Conservation (phyloP, 23 red algal genomes). For the Cyanidioschyzon merolae region DNA sequence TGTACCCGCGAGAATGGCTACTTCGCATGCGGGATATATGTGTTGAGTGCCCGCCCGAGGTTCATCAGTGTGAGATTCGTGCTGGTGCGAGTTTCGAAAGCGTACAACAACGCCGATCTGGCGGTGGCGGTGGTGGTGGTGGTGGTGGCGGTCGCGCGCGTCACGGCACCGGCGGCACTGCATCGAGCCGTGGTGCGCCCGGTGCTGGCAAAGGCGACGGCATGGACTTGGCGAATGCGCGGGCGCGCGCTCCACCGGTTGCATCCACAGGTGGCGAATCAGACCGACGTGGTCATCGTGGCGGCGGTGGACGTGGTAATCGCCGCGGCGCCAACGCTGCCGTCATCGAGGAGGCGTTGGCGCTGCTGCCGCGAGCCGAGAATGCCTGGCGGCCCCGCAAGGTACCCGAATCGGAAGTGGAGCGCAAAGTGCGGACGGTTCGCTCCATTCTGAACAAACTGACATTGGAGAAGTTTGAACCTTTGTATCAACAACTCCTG, state of each 20-base stretch:
- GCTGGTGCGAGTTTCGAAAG: not conserved
- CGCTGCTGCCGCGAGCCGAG: constrained; percentile 44
- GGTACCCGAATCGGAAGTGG: constrained; percentile 57
- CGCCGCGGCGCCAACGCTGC: not conserved
- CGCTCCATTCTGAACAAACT: constrained; percentile 91
- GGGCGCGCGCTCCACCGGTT: not conserved
- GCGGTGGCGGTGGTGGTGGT: constrained; percentile 19
- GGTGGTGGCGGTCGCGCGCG: not conserved
- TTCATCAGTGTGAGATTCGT: not conserved
- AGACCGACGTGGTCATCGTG: not conserved
- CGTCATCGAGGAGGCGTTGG: not conserved
- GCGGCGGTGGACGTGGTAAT: not conserved
- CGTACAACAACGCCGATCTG: constrained; percentile 5
- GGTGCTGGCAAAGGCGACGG: not conserved
- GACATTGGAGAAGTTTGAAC: constrained; percentile 96
- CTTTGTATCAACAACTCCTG: constrained; percentile 73
- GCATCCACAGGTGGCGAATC: not conserved
- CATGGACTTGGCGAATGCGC: not conserved
- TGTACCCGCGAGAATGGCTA: not conserved
- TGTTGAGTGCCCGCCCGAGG: not conserved
- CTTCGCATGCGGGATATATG: not conserved
- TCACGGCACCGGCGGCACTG: not conserved
- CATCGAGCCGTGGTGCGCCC: not conserved
- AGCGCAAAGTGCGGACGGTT: constrained; percentile 49
- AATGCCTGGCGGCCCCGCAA: constrained; percentile 75